A percentile compares a stretch with the other conserved stretches of the same genome.
These are phyloP conservation scores for Neophaeococcomyces mojaviensis DNA, from an alignment of 2,329 filamentous ascomycete genomes.

Conservation along the genomic window DNA sequence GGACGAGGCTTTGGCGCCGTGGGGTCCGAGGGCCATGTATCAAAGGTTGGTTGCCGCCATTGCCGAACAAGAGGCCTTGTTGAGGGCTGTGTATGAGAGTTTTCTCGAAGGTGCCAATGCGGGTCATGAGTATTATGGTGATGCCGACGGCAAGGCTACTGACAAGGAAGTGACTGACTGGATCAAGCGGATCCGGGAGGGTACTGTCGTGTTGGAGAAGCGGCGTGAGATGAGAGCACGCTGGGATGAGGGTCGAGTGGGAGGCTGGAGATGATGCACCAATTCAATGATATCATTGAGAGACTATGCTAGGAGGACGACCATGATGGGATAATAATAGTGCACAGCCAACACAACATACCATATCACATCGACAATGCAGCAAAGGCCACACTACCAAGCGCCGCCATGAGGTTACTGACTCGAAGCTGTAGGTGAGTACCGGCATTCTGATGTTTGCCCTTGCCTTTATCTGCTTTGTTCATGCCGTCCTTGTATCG, in stretches of 20 bases:
- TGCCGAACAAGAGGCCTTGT: constrained; percentile 74
- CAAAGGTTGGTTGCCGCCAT: constrained; percentile 69
- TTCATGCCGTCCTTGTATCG: too few relatives aligned
- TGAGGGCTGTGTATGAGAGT: constrained; percentile 80
- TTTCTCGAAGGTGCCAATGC: constrained; percentile 60
- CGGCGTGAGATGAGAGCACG: constrained; percentile 80
- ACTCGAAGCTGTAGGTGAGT: neutral
- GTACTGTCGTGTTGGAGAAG: constrained; percentile 68
- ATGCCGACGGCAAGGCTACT: constrained; percentile 47
- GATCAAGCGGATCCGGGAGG: constrained; percentile 72
- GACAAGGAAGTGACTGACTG: constrained; percentile 83
- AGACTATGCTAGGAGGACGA: neutral
- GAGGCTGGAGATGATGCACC: constrained; percentile 70
- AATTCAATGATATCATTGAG: neutral
- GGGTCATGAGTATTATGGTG: constrained; percentile 34
- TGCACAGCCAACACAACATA: neutral
- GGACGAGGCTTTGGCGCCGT: constrained; percentile 74
- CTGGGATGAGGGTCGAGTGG: constrained; percentile 93
- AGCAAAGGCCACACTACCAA: neutral
- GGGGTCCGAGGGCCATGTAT: constrained; percentile 80
- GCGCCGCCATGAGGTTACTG: neutral
- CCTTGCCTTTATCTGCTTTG: neutral
- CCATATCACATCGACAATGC: neutral
- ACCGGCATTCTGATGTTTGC: neutral
- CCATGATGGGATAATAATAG: neutral